Evolutionary conservation across 768 basidiomycete genomes (phyloP).

Genomic region (Amanita pseudoporphyria): DNA sequence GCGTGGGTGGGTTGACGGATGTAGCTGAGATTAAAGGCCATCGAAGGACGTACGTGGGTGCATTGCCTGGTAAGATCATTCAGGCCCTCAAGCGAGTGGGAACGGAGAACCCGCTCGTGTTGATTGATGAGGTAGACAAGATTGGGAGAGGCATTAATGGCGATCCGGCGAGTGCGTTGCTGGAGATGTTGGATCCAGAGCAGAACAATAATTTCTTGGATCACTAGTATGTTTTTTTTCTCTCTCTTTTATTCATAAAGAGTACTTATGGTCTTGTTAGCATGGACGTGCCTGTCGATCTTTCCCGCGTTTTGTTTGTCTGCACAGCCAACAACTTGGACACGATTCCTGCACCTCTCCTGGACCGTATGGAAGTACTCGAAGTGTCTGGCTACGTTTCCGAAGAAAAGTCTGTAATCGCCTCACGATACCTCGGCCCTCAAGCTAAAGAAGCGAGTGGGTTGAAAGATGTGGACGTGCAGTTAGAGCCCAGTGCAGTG

Average conservation of each 20-base stretch:
- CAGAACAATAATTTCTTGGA: slow-evolving; percentile 93
- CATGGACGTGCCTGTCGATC: slow-evolving; percentile 95
- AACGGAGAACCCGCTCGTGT: slow-evolving; percentile 87
- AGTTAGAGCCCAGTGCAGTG: slow-evolving; percentile 66
- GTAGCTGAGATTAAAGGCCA: slow-evolving; percentile 99
- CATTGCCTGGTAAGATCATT: slow-evolving; percentile 90
- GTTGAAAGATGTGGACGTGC: slow-evolving; percentile 75
- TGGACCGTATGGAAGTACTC: slow-evolving; percentile 95
- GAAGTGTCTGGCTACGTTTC: slow-evolving; percentile 93
- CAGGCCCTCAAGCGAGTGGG: slow-evolving; percentile 90
- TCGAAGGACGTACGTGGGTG: slow-evolving; percentile 92
- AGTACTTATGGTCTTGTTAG: slow-evolving; percentile 26
- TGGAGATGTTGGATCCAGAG: slow-evolving; percentile 93
- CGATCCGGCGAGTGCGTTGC: slow-evolving; percentile 81
- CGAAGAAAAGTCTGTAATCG: slow-evolving; percentile 87
- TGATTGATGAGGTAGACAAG: slow-evolving; percentile 96
- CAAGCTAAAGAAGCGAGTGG: slow-evolving; percentile 91
- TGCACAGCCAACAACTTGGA: slow-evolving; percentile 95
- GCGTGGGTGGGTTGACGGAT: slow-evolving; percentile 92
- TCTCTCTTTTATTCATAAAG: background rate
- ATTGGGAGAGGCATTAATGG: slow-evolving; percentile 88
- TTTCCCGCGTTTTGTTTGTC: slow-evolving; percentile 94
- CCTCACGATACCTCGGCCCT: slow-evolving; percentile 79
- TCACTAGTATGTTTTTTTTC: slow-evolving; percentile 65
- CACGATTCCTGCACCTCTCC: slow-evolving; percentile 87